phyloP scores from a whole-genome alignment of 768 basidiomycete genomes.

The Suillus occidentalis region DNA sequence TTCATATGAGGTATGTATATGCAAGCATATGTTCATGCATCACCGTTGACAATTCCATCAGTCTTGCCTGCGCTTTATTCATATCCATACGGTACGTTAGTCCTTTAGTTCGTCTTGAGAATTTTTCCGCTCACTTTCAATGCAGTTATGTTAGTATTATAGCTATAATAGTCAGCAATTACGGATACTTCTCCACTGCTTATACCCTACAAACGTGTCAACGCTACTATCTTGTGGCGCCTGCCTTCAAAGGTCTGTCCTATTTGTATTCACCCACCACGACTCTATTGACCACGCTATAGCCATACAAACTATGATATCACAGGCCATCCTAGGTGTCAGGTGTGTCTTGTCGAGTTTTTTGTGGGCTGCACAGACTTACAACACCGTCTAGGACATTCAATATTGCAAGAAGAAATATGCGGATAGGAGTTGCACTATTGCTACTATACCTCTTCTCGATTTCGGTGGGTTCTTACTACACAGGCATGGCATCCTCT shows the following conservation, averaged over 20 bases:
- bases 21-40: neutral
- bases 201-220: constrained; percentile 51
- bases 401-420: constrained; percentile 54
- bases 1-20: constrained; percentile 11
- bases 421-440: constrained; percentile 40
- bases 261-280: no score
- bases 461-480: constrained; percentile 39
- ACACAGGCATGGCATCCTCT: neutral
- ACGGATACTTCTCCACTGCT: constrained; percentile 54
- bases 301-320: constrained; percentile 66
- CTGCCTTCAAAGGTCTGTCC: constrained; percentile 58
- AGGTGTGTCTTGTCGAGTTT: constrained; percentile 37
- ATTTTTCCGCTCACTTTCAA: neutral
- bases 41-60: constrained; percentile 8
- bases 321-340: constrained; percentile 63
- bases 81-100: constrained; percentile 31
- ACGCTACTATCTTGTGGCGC: constrained; percentile 50
- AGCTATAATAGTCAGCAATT: constrained; percentile 50
- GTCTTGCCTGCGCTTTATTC: constrained; percentile 33
- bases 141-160: constrained; percentile 42
- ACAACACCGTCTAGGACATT: constrained; percentile 42
- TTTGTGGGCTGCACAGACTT: neutral
- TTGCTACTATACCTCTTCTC: constrained; percentile 40
- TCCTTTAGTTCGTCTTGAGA: neutral
- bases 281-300: neutral